A percentile compares a stretch with the other conserved stretches of the same genome.
Evolutionary conservation across 2,329 filamentous ascomycete genomes (phyloP).

Genomic region (Pseudocercospora vitis): DNA sequence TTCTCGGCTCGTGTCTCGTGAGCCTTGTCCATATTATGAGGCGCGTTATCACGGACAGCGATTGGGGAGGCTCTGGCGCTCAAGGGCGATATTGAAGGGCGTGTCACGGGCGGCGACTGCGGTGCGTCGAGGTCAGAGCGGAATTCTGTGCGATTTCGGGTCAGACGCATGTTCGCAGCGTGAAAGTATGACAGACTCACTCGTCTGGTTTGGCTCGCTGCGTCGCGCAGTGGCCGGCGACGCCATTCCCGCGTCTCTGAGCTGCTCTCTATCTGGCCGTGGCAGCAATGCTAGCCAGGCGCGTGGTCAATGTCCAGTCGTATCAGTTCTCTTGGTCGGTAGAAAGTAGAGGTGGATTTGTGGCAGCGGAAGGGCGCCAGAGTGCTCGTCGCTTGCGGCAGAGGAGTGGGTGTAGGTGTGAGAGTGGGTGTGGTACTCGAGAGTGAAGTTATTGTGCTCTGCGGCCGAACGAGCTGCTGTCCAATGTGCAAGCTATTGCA

Average conservation of each 20-base stretch:
- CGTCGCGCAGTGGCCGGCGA: constrained; percentile 27
- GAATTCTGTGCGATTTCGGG: constrained; percentile 14
- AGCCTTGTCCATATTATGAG: constrained; percentile 3
- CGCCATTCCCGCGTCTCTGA: constrained; percentile 24
- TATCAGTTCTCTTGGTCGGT: constrained; percentile 7
- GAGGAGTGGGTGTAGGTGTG: too few relatives aligned
- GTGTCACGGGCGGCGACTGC: constrained; percentile 17
- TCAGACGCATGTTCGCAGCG: neutral
- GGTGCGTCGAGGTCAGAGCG: constrained; percentile 18
- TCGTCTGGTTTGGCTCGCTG: constrained; percentile 26
- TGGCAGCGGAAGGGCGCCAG: constrained; percentile 5
- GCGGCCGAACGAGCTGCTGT: neutral
- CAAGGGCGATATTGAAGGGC: constrained; percentile 39
- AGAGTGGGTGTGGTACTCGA: constrained; percentile 7
- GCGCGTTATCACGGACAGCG: constrained; percentile 24
- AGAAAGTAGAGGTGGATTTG: neutral
- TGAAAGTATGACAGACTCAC: constrained; percentile 20
- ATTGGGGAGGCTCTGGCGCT: constrained; percentile 36
- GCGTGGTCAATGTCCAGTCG: constrained; percentile 5
- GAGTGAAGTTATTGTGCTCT: neutral
- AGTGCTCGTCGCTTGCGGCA: constrained; percentile 1
- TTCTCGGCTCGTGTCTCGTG: neutral
- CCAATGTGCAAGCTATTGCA: neutral
- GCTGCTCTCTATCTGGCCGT: constrained; percentile 1
- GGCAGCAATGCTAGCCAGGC: constrained; percentile 1